Base-by-base conservation (phyloP, 257 asterid genomes). In the Solanum etuberosum region DNA sequence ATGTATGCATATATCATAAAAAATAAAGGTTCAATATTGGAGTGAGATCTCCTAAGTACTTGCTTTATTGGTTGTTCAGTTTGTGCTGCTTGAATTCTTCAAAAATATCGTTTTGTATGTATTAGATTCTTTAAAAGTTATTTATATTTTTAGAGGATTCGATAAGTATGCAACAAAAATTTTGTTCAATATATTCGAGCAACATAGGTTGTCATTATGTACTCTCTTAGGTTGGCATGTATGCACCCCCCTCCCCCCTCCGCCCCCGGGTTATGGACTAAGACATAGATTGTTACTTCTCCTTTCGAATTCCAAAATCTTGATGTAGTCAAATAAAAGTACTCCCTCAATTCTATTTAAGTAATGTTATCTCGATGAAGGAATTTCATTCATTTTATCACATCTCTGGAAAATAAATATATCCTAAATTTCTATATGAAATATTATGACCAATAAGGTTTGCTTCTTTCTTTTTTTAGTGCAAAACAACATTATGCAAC, bases 11-110 rank as follows among this genome's bases (percentile, higher is more conserved):
- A 90, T 88, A 25, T 2, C 3, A 8, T 59, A 14, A 40, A 76
- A 59, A 16, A 31, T 68, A 43, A 89, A 84, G 89, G 87, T 13
- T 15, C 59, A 7, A 25, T 40, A 90, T 88, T 20, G 90, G 91
- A 87, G 96, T 93, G 96, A 94, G 93, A 93, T 93, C 94, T 93
- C 89, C 80, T 14, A 88, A 89, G 95, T 93, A 93, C 95, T 94
- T 89, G 93, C 85, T 84, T 83, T n/a, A 18, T 84, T 37, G 38
- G 61, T 21, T 21, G 32, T 37, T 74, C 1, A 7, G 3, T 11
- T 1, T 74, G 25, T 37, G 6, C 23, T 37, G 54, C 1, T 73
- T 2, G 32, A 11, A 9, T 21, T 74, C 8, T 74, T 37, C 0
- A 11, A 37, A 11, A 74, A 37, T 37, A 5, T 73, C 16, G 0